phyloP scores from a whole-genome alignment of 768 basidiomycete genomes.

The Clitopilus hobsonii region DNA sequence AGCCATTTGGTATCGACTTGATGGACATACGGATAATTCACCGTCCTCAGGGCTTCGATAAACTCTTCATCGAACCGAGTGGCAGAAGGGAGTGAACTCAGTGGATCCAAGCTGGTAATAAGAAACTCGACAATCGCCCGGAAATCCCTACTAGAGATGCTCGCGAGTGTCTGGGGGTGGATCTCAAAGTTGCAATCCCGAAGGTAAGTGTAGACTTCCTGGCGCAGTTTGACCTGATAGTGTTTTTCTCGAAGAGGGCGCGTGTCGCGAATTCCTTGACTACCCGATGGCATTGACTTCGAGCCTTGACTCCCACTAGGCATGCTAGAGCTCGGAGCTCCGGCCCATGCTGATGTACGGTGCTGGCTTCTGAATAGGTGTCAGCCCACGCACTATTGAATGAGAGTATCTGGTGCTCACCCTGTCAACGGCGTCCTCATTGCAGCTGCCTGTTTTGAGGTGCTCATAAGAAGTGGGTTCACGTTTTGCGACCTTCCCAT shows the following conservation, averaged over 20 bases:
- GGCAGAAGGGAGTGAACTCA: slow-evolving; percentile 47
- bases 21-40: slow-evolving; percentile 78
- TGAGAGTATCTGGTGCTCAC: slow-evolving; percentile 31
- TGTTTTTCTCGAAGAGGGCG: slow-evolving; percentile 74
- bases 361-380: slow-evolving; percentile 52
- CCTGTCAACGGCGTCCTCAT: slow-evolving; percentile 65
- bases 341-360: slow-evolving; percentile 72
- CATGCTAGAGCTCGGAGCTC: slow-evolving; percentile 21
- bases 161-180: slow-evolving; percentile 59
- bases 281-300: slow-evolving; percentile 43
- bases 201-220: slow-evolving; percentile 73
- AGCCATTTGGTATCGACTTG: slow-evolving; percentile 84
- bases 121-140: slow-evolving; percentile 81
- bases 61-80: slow-evolving; percentile 79
- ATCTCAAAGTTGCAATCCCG: slow-evolving; percentile 64
- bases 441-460: slow-evolving; percentile 60
- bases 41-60: slow-evolving; percentile 63
- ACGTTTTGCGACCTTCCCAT: slow-evolving; percentile 63
- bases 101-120: slow-evolving; percentile 65
- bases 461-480: slow-evolving; percentile 68
- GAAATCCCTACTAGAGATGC: slow-evolving; percentile 85
- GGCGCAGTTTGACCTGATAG: slow-evolving; percentile 71
- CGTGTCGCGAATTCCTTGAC: slow-evolving; percentile 62
- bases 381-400: background rate
- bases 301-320: slow-evolving; percentile 15